Percentiles rank a stretch among this genome's conserved stretches.
Evolutionary conservation across 257 asterid species (phyloP).

Genomic region (Solanum rostratum): DNA sequence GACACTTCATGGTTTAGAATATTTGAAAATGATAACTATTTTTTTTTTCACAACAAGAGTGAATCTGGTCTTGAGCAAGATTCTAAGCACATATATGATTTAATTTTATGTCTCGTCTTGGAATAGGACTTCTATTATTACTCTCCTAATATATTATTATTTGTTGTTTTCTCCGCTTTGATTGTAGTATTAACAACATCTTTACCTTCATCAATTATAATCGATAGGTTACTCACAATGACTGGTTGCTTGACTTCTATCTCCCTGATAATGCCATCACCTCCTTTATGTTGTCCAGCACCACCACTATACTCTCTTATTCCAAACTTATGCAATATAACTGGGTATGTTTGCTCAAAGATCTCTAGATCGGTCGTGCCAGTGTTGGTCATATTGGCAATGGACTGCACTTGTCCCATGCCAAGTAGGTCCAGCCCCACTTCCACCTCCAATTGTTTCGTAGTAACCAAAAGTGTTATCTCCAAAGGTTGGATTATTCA

Average conservation of each 20-base stretch:
- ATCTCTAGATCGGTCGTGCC: slow-evolving; percentile 98
- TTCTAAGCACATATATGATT: not conserved
- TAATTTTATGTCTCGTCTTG: not conserved
- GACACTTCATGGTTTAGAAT: no score
- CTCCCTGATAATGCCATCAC: slow-evolving; percentile 86
- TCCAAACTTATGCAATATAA: slow-evolving; percentile 63
- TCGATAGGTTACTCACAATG: slow-evolving; percentile 83
- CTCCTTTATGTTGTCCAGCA: slow-evolving; percentile 63
- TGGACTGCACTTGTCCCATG: slow-evolving; percentile 92
- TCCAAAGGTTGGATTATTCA: slow-evolving; percentile 90
- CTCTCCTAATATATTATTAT: not conserved
- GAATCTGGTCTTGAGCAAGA: not conserved
- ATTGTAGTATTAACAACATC: no score
- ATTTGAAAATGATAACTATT: no score
- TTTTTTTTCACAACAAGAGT: no score
- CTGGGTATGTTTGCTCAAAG: slow-evolving; percentile 91
- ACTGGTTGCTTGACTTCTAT: slow-evolving; percentile 64
- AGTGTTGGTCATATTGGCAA: slow-evolving; percentile 97
- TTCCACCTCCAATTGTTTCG: slow-evolving; percentile 92
- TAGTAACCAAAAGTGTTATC: slow-evolving; percentile 82
- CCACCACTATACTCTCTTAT: slow-evolving; percentile 83
- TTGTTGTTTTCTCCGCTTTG: no score
- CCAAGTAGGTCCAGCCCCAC: slow-evolving; percentile 94
- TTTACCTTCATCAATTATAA: no score
- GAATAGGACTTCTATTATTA: no score